Evolutionary conservation across 148 eudicot species (phyloP), one percentile per base, ranked within the genome.

Genomic region (Suaeda aralocaspica): DNA sequence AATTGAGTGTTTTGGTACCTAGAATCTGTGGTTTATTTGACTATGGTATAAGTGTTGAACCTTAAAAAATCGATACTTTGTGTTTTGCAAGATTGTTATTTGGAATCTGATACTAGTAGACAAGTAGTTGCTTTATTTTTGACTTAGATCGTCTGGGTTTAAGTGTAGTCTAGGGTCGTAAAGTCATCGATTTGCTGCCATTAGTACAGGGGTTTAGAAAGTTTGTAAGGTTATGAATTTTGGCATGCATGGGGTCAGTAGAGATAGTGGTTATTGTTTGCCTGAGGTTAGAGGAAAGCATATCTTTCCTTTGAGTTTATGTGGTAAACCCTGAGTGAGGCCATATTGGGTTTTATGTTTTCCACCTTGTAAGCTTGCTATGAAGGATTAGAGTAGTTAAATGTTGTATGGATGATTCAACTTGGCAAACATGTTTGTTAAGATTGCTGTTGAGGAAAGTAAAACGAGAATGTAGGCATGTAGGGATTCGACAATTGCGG

Each of bases 251-350:
- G 53, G 42, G 19, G 11, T 18, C 5, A 10, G 7, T 19, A 22
- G 48, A 49, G 56, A 41, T 55, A 42, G 16, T 63, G 21, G 26
- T 39, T 14, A 28, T n/a, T n/a, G n/a, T n/a, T n/a, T n/a, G n/a
- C 7, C 30, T 64, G 10, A 18, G 29, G 52, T 52, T 66, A 39
- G 36, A 52, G 69, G 51, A 53, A 72, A 72, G 76, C 12, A 72
- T 72, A 50, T 18, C 67, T 49, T 72, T 11, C 25, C n/a, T 29
- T 46, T 13, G 6, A 53, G 31, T 44, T 53, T 44, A 52, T 39
- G 15, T 73, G 56, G 59, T 67, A 19, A 10, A 15, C 44, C 9
- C 9, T 50, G 28, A 29, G 28, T 30, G 41, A 67, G 26, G 28
- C 10, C 25, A n/a, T 21, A 30, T n/a, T n/a, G 5, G 68, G 25